Evolutionary conservation across 768 basidiomycete species (phyloP).

Genomic region (Russula compacta): DNA sequence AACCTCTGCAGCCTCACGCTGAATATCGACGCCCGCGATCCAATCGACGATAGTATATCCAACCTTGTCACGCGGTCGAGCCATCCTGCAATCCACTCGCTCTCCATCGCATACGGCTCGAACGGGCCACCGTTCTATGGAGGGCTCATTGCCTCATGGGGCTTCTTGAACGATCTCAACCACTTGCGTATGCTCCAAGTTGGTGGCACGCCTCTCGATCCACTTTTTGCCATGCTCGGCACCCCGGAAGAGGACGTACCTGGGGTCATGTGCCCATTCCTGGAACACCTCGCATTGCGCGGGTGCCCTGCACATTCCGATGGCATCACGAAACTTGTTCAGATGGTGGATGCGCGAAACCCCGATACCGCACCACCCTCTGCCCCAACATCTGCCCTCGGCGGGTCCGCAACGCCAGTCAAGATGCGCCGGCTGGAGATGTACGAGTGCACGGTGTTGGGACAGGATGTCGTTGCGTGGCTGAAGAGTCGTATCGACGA

Average conservation of each 20-base stretch:
- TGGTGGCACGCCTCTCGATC: constrained; percentile 58
- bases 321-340: constrained; percentile 57
- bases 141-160: constrained; percentile 56
- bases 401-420: constrained; percentile 41
- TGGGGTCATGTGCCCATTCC: constrained; percentile 53
- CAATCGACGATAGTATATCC: constrained; percentile 62
- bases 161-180: constrained; percentile 50
- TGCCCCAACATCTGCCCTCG: constrained; percentile 26
- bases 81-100: constrained; percentile 45
- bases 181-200: constrained; percentile 52
- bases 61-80: constrained; percentile 51
- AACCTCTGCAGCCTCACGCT: constrained; percentile 48
- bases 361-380: constrained; percentile 37
- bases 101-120: constrained; percentile 54
- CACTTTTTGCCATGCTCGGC: constrained; percentile 48
- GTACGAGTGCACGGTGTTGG: constrained; percentile 55
- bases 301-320: constrained; percentile 58
- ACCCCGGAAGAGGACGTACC: constrained; percentile 51
- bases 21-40: constrained; percentile 68
- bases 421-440: constrained; percentile 52
- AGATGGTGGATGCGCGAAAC: constrained; percentile 64
- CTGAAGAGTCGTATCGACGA: constrained; percentile 50
- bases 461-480: constrained; percentile 64
- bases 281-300: constrained; percentile 52
- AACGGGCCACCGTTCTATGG: constrained; percentile 39